Base-by-base conservation (phyloP, 2,329 filamentous ascomycete species). In the Beauveria varroae region DNA sequence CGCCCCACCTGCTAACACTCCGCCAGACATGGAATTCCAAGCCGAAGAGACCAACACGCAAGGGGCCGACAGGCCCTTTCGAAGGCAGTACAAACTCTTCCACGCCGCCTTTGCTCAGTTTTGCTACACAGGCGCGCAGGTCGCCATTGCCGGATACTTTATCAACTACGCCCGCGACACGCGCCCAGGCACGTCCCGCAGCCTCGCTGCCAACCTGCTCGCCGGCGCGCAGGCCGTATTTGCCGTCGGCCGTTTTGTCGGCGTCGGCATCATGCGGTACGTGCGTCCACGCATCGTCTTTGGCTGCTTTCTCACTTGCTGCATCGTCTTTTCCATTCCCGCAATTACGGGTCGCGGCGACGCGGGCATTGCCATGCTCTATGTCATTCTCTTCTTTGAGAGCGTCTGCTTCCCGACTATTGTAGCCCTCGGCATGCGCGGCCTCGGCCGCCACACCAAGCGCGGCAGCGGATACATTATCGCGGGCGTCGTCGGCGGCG, bases 361-460 rank as follows among this genome's bases (percentile, higher is more conserved):
- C 64, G 72, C 71, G 0, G 81, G 81, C 50, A 75, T 85, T 64
- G 76, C 79, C 5, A 85, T 91, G 79, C 80, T 91, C 34, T 89
- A 85, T 72, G 64, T 89, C 10, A 84, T 87, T 7, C 79, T 92
- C 26, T 91, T 93, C 77, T 93, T 93, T 73, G 90, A 91, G 74
- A 87, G 84, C 4, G 88, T 91, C 69, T 89, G 87, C 72, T 93
- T 93, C 78, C 89, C 90, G 0, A 92, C 89, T 20, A 91, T 93
- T 68, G 85, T 93, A 34, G 88, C 89, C 4, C 79, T 93, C 3
- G 88, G 88, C 9, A 90, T 91, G 78, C 82, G 88, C 24, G 89
- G 88, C 2, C 79, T 92, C 1, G 90, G 90, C 6, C 82, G 86
- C 20, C 87, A 93, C 74, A 90, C 87, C 41, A 92, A 93, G 78